These are phyloP conservation scores for Taxillus chinensis DNA, from an alignment of 164 flowering plant genomes.

Conservation along the genomic window DNA sequence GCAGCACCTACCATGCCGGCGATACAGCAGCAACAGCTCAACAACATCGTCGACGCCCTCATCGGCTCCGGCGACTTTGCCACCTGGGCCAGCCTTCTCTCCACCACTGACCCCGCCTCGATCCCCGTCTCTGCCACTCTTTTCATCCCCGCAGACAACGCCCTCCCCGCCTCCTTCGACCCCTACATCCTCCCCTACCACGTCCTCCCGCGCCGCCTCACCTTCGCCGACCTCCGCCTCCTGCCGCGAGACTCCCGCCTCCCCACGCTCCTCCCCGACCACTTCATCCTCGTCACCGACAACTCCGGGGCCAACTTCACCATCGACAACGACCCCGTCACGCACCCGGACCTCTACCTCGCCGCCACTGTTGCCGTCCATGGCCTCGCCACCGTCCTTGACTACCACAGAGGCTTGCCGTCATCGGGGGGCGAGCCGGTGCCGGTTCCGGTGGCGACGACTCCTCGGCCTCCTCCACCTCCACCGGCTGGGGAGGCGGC, in stretches of 20 bases:
- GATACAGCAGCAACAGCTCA: not conserved
- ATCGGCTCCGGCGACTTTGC: conserved; percentile 14
- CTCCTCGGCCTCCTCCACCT: too few species aligned
- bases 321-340: conserved; percentile 22
- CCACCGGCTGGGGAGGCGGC: too few species aligned
- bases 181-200: conserved; percentile 32
- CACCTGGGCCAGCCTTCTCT: conserved; percentile 18
- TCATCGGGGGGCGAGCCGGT: not conserved
- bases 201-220: conserved; percentile 33
- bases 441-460: not conserved
- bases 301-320: conserved; percentile 31
- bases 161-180: conserved; percentile 13
- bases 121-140: conserved; percentile 20
- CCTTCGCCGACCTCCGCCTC: conserved; percentile 33
- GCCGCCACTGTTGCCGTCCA: conserved; percentile 25
- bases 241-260: conserved; percentile 21
- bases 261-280: conserved; percentile 28
- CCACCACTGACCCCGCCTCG: conserved; percentile 1
- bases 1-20: too few species aligned
- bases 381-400: conserved; percentile 31
- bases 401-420: conserved; percentile 21
- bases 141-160: conserved; percentile 20
- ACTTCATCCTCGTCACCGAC: conserved; percentile 31
- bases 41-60: not conserved
- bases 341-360: conserved; percentile 32